These are phyloP conservation scores for Ceratocystis harringtonii DNA, from an alignment of 2,329 filamentous ascomycete species.

Conservation along the genomic window DNA sequence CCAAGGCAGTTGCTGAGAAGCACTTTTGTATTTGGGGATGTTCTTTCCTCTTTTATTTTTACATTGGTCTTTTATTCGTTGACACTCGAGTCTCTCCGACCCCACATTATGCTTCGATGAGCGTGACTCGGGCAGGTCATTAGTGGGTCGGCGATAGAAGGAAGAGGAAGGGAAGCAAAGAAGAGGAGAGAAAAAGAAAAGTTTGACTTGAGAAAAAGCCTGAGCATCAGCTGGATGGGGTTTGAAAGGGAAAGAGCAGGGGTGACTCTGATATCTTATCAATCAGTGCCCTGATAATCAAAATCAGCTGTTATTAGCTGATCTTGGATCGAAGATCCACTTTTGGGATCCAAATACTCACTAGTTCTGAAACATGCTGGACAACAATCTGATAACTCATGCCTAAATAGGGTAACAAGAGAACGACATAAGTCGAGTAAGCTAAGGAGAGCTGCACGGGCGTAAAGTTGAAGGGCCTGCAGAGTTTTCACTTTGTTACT, in stretches of 20 bases:
- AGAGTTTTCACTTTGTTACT: constrained; percentile 7
- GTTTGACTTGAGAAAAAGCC: neutral
- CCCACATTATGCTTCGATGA: neutral
- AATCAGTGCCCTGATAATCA: constrained; percentile 1
- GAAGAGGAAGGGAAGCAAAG: neutral
- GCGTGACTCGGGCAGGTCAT: neutral
- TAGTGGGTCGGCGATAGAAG: neutral
- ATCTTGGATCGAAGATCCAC: neutral
- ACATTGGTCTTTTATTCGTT: neutral
- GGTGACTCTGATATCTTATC: neutral
- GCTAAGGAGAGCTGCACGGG: neutral
- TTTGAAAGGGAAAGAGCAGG: neutral
- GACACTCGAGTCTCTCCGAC: neutral
- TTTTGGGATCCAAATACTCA: neutral
- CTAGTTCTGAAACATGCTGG: neutral
- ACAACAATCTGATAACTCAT: constrained; percentile 1
- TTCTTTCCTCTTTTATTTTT: neutral
- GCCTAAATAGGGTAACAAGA: constrained; percentile 1
- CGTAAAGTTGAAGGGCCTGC: neutral
- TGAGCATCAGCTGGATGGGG: neutral
- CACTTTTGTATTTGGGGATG: neutral
- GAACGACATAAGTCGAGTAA: neutral
- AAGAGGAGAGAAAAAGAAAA: neutral
- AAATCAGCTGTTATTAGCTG: neutral
- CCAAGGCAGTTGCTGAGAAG: neutral